Evolutionary conservation across 805 yeast genomes (phyloP).

Genomic region (Myxozyma neglecta): DNA sequence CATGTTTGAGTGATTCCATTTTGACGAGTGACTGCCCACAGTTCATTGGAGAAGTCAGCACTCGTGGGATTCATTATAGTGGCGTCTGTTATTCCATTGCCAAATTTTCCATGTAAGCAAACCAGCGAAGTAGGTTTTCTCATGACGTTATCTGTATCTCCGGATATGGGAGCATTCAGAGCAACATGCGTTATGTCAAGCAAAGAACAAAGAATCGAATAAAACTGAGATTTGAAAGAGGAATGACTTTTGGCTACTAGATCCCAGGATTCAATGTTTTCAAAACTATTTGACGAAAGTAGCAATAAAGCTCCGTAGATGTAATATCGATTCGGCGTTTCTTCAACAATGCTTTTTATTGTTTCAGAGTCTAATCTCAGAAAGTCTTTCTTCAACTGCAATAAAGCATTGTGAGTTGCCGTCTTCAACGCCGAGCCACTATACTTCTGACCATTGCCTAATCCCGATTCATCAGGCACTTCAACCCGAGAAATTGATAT

Average conservation of each 20-base stretch:
- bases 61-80: constrained; percentile 43
- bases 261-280: constrained; percentile 35
- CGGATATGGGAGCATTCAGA: constrained; percentile 62
- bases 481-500: too few relatives aligned
- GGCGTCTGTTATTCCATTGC: constrained; percentile 41
- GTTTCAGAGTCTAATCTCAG: not conserved
- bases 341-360: not conserved
- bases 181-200: constrained; percentile 61
- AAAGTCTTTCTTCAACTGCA: not conserved
- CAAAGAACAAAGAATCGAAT: constrained; percentile 29
- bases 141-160: constrained; percentile 50
- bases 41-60: constrained; percentile 51
- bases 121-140: constrained; percentile 63
- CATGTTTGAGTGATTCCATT: constrained; percentile 76
- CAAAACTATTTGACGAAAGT: constrained; percentile 50
- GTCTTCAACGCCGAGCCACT: too few relatives aligned
- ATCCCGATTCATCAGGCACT: too few relatives aligned
- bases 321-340: constrained; percentile 55
- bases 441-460: too few relatives aligned
- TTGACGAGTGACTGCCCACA: constrained; percentile 73
- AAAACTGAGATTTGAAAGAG: constrained; percentile 15
- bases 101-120: constrained; percentile 68
- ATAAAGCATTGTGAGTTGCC: not conserved
- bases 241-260: constrained; percentile 39
- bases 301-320: constrained; percentile 63